Conservation (phyloP, 1,284 basidiomycete genomes). For the Retiboletus fuscus region DNA sequence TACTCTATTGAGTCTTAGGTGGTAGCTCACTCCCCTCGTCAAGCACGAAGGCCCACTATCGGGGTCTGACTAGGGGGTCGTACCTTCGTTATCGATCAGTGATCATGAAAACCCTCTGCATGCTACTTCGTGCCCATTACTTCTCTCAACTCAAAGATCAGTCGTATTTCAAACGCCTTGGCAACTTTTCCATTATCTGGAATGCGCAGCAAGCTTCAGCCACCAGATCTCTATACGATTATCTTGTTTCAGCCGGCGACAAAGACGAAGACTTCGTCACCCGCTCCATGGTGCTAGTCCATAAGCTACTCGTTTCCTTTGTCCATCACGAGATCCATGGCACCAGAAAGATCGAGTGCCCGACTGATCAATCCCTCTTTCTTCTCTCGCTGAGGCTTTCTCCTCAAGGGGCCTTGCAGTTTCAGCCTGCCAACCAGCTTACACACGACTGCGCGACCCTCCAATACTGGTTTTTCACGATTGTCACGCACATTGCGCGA, state of each 20-base stretch:
- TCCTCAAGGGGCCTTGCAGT: conserved; percentile 4
- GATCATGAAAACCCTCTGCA: conserved; percentile 15
- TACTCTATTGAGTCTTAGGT: no score
- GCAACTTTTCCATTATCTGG: neutral
- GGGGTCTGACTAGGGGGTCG: neutral
- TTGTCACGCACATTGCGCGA: neutral
- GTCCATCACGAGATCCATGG: conserved; percentile 16
- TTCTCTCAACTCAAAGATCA: conserved; percentile 19
- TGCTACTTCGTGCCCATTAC: conserved; percentile 7
- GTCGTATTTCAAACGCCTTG: neutral
- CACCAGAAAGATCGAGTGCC: conserved; percentile 19
- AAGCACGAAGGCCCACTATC: conserved; percentile 19
- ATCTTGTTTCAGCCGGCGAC: conserved; percentile 4
- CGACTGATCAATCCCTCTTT: conserved; percentile 10
- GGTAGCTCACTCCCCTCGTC: neutral
- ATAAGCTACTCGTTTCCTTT: conserved; percentile 10
- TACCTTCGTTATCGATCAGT: neutral
- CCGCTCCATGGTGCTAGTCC: neutral
- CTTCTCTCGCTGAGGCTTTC: neutral
- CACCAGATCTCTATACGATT: neutral
- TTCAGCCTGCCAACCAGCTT: conserved; percentile 9
- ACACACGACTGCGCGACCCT: conserved; percentile 10
- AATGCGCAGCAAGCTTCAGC: neutral
- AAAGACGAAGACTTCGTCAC: neutral
- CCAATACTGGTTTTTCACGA: conserved; percentile 9